Base-by-base conservation (phyloP, 495 filamentous ascomycete species). In the Aspergillus ellipticus region DNA sequence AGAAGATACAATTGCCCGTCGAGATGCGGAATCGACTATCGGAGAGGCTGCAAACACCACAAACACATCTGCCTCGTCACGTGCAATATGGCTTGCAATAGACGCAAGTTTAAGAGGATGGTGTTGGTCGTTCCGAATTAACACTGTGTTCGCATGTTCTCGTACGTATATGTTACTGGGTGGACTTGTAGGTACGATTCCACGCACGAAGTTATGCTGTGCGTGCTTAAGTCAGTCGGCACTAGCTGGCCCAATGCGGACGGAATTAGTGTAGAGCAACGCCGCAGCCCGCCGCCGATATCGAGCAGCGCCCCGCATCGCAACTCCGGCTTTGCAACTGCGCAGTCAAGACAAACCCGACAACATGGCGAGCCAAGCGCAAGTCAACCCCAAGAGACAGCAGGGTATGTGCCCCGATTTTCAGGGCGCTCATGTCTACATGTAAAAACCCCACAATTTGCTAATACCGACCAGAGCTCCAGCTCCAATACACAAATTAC, bases 401-500 rank as follows among this genome's bases (percentile, higher is more conserved):
- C 92, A 97, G 82, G 92, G 92, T 92, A 66, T 64, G 75, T 60
- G 31, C 31, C 17, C 10, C 2, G 6, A 17, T 15, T n/a, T 33
- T 60, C 3, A 15, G 22, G 24, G 1, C 17, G 4, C 9, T 31
- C 26, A 29, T 57, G 29, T 19, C n/a, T 58, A 46, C 35, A 15
- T 39, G 39, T n/a, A 50, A 26, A 33, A 7, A 42, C 31, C 16
- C 51, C 60, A 57, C 62, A 60, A 42, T 24, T 62, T 42, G 28
- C 61, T 57, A 53, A 61, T 48, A 21, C 26, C 29, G 58, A 29
- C 28, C 70, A 96, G 94, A 98, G 74, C 86, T 98, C 58, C 94
- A 98, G 74, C 70, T 81, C 56, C 92, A 96, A 66, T 98, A 97
- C 73, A 84, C 85, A 46, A 96, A 88, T 74, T 98, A 91, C 84